A percentile compares a stretch with the other conserved stretches of the same genome.
phyloP scores from a whole-genome alignment of 1,284 basidiomycete genomes.

The Trametes pubescens region DNA sequence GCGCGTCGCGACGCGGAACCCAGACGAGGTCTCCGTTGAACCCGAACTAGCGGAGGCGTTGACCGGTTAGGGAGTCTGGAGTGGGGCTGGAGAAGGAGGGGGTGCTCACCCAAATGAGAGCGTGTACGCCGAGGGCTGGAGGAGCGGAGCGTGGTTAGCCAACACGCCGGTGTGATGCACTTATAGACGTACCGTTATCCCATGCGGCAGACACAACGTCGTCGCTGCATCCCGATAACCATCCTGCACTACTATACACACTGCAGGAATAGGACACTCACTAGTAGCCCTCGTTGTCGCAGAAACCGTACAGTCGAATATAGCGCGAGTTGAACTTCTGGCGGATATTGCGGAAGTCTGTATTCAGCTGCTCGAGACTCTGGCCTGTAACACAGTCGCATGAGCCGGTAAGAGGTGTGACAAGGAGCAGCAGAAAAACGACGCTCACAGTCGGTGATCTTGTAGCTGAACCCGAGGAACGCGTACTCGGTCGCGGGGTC shows the following conservation, averaged over 20 bases:
- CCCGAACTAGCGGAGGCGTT: constrained; percentile 60
- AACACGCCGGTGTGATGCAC: background rate
- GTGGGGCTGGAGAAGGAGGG: background rate
- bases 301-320: constrained; percentile 74
- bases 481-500: constrained; percentile 66
- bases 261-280: constrained; percentile 40
- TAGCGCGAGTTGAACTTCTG: constrained; percentile 70
- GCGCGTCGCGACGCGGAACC: constrained; percentile 61
- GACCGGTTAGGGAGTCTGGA: too few relatives aligned
- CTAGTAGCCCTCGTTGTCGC: constrained; percentile 74
- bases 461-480: constrained; percentile 79
- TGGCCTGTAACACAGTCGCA: constrained; percentile 37
- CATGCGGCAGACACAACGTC: constrained; percentile 78
- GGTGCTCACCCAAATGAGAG: constrained; percentile 71
- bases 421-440: background rate
- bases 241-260: background rate
- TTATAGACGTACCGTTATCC: constrained; percentile 47
- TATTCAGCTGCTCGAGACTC: constrained; percentile 50
- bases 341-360: constrained; percentile 71
- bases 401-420: too few relatives aligned
- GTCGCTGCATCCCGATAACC: constrained; percentile 47
- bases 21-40: constrained; percentile 65
- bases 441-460: constrained; percentile 53
- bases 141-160: constrained; percentile 2
- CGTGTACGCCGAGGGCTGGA: constrained; percentile 70